Evolutionary conservation across 306 rosid genomes (phyloP).

Genomic region (Pterocarpus macrocarpus): DNA sequence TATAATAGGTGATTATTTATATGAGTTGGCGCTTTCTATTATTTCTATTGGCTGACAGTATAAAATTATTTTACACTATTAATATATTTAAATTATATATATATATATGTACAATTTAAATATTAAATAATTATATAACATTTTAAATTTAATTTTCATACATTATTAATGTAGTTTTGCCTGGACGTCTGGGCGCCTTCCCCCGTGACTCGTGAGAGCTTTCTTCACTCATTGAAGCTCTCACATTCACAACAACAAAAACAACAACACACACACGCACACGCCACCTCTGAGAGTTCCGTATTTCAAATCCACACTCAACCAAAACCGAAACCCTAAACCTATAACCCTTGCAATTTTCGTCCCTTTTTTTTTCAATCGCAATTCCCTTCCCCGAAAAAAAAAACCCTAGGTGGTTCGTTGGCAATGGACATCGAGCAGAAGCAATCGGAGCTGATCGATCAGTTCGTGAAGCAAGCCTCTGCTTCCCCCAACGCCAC

Average conservation of each 20-base stretch:
- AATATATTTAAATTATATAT: too few species aligned
- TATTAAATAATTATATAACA: too few species aligned
- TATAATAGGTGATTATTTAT: too few species aligned
- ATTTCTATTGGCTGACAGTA: too few species aligned
- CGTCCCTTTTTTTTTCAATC: background rate
- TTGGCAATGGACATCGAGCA: conserved; percentile 82
- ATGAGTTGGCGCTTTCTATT: too few species aligned
- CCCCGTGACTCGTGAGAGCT: too few species aligned
- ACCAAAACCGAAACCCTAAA: background rate
- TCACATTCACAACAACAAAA: background rate
- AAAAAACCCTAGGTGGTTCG: conserved; percentile 29
- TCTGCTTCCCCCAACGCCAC: conserved; percentile 61
- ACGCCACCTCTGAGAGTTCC: background rate
- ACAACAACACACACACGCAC: background rate
- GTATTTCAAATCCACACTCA: background rate
- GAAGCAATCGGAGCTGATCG: conserved; percentile 84
- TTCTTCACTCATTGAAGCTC: background rate
- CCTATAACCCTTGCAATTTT: conserved; percentile 24
- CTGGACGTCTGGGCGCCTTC: too few species aligned
- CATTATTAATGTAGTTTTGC: too few species aligned
- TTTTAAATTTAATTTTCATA: too few species aligned
- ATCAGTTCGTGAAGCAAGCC: conserved; percentile 80
- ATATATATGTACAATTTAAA: too few species aligned
- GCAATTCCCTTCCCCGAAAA: background rate
- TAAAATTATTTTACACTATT: too few species aligned